Percentiles rank a stretch among this genome's conserved stretches.
These are phyloP conservation scores for Hevea brasiliensis DNA, from an alignment of 345 rosid genomes.

Conservation along the genomic window DNA sequence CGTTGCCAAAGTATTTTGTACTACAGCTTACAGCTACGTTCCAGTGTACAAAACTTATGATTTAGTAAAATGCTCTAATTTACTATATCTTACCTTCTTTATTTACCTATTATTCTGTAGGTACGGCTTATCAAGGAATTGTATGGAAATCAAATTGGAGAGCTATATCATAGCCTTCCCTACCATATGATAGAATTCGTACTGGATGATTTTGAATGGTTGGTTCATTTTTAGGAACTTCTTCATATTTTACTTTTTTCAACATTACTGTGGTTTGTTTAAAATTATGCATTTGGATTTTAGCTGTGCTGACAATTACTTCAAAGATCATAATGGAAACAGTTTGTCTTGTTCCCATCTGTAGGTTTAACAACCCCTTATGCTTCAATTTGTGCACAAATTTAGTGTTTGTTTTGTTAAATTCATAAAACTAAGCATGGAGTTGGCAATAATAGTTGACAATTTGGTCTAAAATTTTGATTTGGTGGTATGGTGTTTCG, in stretches of 20 bases:
- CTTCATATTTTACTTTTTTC: neutral
- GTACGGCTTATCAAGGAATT: slow-evolving; percentile 86
- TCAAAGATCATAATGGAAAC: neutral
- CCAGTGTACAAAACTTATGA: too few species aligned
- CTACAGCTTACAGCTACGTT: too few species aligned
- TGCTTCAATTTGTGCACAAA: neutral
- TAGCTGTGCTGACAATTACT: neutral
- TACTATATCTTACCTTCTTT: neutral
- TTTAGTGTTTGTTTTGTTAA: neutral
- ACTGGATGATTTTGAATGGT: slow-evolving; percentile 80
- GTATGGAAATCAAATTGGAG: slow-evolving; percentile 90
- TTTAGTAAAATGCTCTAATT: slow-evolving; percentile 5
- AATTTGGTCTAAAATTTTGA: neutral
- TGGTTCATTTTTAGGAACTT: slow-evolving; percentile 28
- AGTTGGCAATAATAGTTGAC: neutral
- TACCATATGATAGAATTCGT: slow-evolving; percentile 87
- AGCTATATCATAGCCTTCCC: slow-evolving; percentile 88
- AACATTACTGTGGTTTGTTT: neutral
- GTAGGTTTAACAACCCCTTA: neutral
- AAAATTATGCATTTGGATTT: neutral
- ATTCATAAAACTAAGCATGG: neutral
- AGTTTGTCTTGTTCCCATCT: neutral
- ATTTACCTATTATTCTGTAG: slow-evolving; percentile 38
- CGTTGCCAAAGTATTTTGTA: too few species aligned
- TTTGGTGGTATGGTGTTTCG: neutral